These are phyloP conservation scores for Podospora pseudocomata DNA, from an alignment of 495 filamentous ascomycete genomes.

Conservation along the genomic window DNA sequence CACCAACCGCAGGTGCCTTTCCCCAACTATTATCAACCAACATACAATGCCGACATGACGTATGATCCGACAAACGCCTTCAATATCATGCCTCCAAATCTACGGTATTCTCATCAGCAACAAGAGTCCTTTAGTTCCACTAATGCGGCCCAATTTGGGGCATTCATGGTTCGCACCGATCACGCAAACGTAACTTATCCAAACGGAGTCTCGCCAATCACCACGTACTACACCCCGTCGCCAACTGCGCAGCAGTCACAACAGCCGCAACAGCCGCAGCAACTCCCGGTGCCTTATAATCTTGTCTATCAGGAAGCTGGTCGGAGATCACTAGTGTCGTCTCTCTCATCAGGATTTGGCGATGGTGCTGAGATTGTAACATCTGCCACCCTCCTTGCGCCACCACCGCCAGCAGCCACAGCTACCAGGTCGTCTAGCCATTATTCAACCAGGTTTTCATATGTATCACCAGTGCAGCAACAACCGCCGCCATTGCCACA, in stretches of 20 bases:
- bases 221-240: constrained; percentile 37
- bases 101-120: constrained; percentile 16
- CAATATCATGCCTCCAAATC: neutral
- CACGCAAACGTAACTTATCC: constrained; percentile 26
- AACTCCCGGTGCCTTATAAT: constrained; percentile 31
- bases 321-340: constrained; percentile 44
- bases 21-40: constrained; percentile 2
- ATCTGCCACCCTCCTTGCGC: constrained; percentile 8
- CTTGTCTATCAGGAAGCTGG: constrained; percentile 31
- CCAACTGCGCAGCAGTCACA: constrained; percentile 34
- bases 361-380: constrained; percentile 47
- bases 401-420: constrained; percentile 18
- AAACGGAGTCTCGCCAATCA: constrained; percentile 23
- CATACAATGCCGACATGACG: neutral
- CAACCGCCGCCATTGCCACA: neutral
- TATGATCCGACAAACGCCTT: constrained; percentile 11
- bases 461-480: constrained; percentile 29
- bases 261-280: neutral
- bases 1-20: neutral
- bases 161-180: constrained; percentile 19
- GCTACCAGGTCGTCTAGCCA: constrained; percentile 15
- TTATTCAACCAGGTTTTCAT: constrained; percentile 36
- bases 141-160: constrained; percentile 31
- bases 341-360: constrained; percentile 53
- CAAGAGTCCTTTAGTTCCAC: constrained; percentile 34